Evolutionary conservation across 306 rosid species (phyloP).

Genomic region (Potentilla sterilis): DNA sequence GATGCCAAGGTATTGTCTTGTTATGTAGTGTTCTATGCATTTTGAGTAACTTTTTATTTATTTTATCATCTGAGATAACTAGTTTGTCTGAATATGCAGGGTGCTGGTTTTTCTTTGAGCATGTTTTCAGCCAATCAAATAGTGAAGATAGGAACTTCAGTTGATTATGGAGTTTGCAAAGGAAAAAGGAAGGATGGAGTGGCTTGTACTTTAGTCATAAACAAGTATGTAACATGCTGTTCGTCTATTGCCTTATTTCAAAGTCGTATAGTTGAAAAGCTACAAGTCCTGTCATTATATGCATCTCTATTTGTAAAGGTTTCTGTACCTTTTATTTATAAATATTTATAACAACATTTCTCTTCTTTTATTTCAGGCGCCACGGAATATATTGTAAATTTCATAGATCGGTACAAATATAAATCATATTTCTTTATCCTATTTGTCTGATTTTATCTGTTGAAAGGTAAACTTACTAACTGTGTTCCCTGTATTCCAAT

Average conservation of each 20-base stretch:
- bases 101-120: constrained; percentile 80
- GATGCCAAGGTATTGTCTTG: constrained; percentile 54
- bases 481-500: constrained; percentile 10
- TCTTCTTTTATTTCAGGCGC: constrained; percentile 59
- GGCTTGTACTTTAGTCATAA: constrained; percentile 67
- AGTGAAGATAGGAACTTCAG: constrained; percentile 78
- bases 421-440: constrained; percentile 13
- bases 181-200: constrained; percentile 77
- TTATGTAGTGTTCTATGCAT: not conserved
- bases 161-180: constrained; percentile 85
- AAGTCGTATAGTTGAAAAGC: not conserved
- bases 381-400: constrained; percentile 69
- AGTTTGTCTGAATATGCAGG: constrained; percentile 44
- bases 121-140: constrained; percentile 58
- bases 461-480: not conserved
- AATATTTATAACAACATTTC: constrained; percentile 21
- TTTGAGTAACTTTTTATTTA: not conserved
- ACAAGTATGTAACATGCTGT: constrained; percentile 47
- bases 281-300: not conserved
- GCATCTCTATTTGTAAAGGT: not conserved
- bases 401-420: constrained; percentile 71
- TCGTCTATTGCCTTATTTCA: not conserved
- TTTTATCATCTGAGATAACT: not conserved
- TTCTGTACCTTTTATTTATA: constrained; percentile 19
- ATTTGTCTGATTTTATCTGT: constrained; percentile 18